Evolutionary conservation across 163 green algal species (phyloP), one percentile per base, ranked within the genome.

Genomic region (Dunaliella salina): DNA sequence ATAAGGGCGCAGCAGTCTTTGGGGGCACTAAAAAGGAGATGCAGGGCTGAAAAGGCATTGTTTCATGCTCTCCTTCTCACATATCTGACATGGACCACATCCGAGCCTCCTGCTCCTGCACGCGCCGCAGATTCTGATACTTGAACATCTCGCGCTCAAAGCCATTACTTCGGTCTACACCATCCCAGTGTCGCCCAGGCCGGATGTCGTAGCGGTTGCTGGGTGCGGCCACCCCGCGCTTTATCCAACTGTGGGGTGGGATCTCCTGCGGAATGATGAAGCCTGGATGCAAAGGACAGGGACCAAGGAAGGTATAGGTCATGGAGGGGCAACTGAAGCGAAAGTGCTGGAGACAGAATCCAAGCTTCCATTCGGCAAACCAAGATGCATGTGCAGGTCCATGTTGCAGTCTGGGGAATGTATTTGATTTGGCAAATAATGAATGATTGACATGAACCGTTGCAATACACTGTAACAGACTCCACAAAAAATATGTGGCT

Each of bases 181-280:
- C 96, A 85, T 99, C 96, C 96, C 96, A 99, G 92, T 98, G 95
- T 8, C 96, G 93, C 1, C 96, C 96, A 0, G 96, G 96, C 15
- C 88, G 84, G 83, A 99, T 98, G 85, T 89, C 90, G 89, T 97
- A 99, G 63, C 96, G 93, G 86, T 99, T 99, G 75, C 81, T 81
- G 0, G 96, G 92, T 25, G 94, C 86, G 0, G 92, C 90, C 35
- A 98, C 87, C 5, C 92, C 93, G 4, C 96, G 92, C 79, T 94
- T 94, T 22, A 98, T 86, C 96, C 96, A 99, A 83, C 91, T 96
- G 93, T 99, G 95, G 24, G 90, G 83, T 4, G 96, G 96, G 30
- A 99, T 90, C 34, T 96, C 95, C 83, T 98, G 94, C 0, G 95
- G 96, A 0, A 98, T 91, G 50, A 91, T 91, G 81, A 98, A 98